A percentile compares a stretch with the other conserved stretches of the same genome.
Conservation (phyloP, 2,329 filamentous ascomycete species). For the Cyphellophora attinorum region DNA sequence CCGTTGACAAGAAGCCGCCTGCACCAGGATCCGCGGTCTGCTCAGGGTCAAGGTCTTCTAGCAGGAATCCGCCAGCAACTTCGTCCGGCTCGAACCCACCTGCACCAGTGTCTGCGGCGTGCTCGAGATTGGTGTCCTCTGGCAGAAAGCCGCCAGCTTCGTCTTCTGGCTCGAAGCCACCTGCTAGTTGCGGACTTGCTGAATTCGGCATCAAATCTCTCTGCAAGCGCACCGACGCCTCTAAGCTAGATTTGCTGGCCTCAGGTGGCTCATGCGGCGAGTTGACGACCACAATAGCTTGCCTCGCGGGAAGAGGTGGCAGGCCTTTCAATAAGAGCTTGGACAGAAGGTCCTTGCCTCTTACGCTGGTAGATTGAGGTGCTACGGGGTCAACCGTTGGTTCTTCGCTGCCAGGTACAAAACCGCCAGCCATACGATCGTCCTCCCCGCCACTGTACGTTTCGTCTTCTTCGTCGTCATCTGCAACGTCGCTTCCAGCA, state of each 20-base stretch:
- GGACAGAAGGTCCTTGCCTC: background rate
- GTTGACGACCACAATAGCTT: background rate
- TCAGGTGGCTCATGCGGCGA: background rate
- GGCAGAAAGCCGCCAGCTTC: slow-evolving; percentile 22
- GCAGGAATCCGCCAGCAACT: background rate
- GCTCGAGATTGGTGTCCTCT: slow-evolving; percentile 14
- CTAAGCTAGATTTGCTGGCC: too few relatives aligned
- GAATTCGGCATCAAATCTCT: background rate
- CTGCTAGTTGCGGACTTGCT: background rate
- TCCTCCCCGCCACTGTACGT: background rate
- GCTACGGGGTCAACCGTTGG: slow-evolving; percentile 1
- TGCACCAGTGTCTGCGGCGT: slow-evolving; percentile 10
- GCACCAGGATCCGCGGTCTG: background rate
- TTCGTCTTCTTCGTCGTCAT: slow-evolving; percentile 3
- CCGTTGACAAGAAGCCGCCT: slow-evolving; percentile 1
- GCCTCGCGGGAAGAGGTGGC: background rate
- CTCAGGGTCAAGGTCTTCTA: background rate
- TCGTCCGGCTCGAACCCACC: slow-evolving; percentile 17
- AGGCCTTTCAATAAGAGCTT: background rate
- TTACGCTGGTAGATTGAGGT: background rate
- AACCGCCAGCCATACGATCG: slow-evolving; percentile 29
- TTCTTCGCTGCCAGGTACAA: slow-evolving; percentile 21
- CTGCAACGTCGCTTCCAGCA: background rate
- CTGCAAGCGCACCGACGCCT: too few relatives aligned
- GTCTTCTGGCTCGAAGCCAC: slow-evolving; percentile 1